Evolutionary conservation across 1,284 basidiomycete genomes (phyloP), one percentile per base, ranked within the genome.

Genomic region (Pseudozyma tsukubaensis): DNA sequence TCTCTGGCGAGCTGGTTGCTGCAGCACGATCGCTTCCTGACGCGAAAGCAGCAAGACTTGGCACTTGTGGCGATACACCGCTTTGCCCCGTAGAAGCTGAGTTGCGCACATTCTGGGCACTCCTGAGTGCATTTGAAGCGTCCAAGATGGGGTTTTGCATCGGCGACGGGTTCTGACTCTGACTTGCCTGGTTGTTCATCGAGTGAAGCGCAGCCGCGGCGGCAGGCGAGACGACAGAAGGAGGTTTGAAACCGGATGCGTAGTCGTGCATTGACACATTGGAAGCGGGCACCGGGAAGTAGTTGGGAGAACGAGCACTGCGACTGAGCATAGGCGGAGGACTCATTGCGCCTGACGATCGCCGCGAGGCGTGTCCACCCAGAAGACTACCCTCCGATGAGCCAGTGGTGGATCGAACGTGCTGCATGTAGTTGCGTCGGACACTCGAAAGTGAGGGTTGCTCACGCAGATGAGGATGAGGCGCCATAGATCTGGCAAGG

Each of bases 271-370:
- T 64, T 10, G 66, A 64, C 0, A 37, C 52, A 16, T 36, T 49
- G 16, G 63, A 64, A 8, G 76, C 50, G 11, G 72, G 62, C 10
- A 56, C 68, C 3, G 75, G 77, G 36, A 79, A 81, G 57, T 81
- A 79, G 61, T 64, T 72, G 32, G 64, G 73, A 3, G 72, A 76
- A n/a, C 79, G 67, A 34, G 79, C 79, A 19, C 68, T 72, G 18
- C 67, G 67, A 39, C 61, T 75, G 18, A 75, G 67, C 34, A 70
- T 50, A 8, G 72, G 60, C 14, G 63, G 47, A 16, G 72, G 67
- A 37, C 67, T 71, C 63, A 75, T 67, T 14, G 58, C 67, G 10
- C 67, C 59, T 3, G 72, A 75, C 6, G 67, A 66, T 40, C 72
- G 40, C 16, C 67, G 72, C 19, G 72, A 75, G 21, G 50, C 43